Evolutionary conservation across 2,329 filamentous ascomycete species (phyloP).

Genomic region (Alternaria metachromatica): DNA sequence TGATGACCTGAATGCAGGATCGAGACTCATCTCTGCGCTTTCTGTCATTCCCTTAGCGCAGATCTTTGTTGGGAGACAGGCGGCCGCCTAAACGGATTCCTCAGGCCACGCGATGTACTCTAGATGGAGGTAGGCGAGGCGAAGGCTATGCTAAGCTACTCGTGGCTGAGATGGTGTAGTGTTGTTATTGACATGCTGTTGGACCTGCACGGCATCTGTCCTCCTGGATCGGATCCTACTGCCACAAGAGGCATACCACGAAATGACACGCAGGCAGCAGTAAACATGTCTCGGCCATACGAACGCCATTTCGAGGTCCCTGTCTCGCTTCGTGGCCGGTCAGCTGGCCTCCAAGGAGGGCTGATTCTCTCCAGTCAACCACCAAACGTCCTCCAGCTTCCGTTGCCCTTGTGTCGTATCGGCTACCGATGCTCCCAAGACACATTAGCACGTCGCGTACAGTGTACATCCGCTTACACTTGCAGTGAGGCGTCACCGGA

Average conservation of each 20-base stretch:
- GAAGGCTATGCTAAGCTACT: constrained; percentile 20
- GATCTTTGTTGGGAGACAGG: constrained; percentile 19
- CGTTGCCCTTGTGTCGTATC: constrained; percentile 18
- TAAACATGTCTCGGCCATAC: constrained; percentile 27
- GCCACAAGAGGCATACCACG: constrained; percentile 16
- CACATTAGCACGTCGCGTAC: constrained; percentile 7
- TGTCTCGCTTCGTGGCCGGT: constrained; percentile 18
- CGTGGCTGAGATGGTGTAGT: constrained; percentile 11
- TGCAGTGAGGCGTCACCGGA: constrained; percentile 28
- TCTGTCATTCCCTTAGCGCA: constrained; percentile 3
- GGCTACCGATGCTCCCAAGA: constrained; percentile 15
- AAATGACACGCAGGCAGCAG: constrained; percentile 21
- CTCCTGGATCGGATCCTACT: constrained; percentile 6
- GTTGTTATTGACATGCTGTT: constrained; percentile 12
- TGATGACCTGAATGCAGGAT: constrained; percentile 34
- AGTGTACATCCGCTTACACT: constrained; percentile 11
- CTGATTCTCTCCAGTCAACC: constrained; percentile 22
- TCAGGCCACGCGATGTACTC: constrained; percentile 15
- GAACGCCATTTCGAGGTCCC: constrained; percentile 7
- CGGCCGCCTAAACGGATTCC: constrained; percentile 10
- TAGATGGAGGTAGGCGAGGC: constrained; percentile 8
- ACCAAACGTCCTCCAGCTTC: constrained; percentile 18
- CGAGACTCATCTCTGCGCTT: constrained; percentile 25
- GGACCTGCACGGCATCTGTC: constrained; percentile 11
- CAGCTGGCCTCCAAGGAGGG: constrained; percentile 21